Evolutionary conservation across 345 rosid species (phyloP), one percentile per base, ranked within the genome.

Genomic region (Passiflora organensis): DNA sequence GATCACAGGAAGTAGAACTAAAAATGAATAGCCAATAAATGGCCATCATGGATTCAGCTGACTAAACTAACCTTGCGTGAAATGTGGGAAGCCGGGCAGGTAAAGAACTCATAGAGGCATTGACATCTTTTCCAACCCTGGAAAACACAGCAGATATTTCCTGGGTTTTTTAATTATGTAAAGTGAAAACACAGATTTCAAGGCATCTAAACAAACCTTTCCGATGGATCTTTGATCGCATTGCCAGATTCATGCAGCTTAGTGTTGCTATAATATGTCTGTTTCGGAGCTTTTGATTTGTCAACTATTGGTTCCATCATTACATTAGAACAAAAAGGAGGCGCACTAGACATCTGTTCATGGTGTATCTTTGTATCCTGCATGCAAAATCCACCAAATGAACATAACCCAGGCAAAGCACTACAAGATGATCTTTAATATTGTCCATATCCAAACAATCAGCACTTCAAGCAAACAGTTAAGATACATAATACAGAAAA

Each of bases 21-120:
- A 22, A n/a, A 51, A 60, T 17, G 19, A 51, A 17, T 28, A 41
- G 20, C 25, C 12, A 17, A 19, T 10, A 41, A 42, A 51, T 18
- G 34, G 13, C 25, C 6, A 56, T 47, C 28, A 38, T n/a, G 17
- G 15, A 32, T 22, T 36, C 47, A 20, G 49, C 55, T 46, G 25
- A 0, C 18, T 16, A 58, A 49, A 36, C 16, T 42, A 28, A 65
- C 69, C 69, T 65, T 43, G 69, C 63, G 43, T 58, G 58, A 58
- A 64, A 64, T 41, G 55, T 32, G 28, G 68, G 68, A 13, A 64
- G 6, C 17, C 68, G 68, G 28, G 68, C 48, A 48, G 68, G 50
- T 41, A 42, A 18, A 25, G 61, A 62, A 45, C 36, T 46, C 48
- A 49, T 5, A 42, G 56, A 18, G 11, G 12, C 51, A 41, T 53